Evolutionary conservation across 345 rosid genomes (phyloP).

Genomic region (Brassica cretica): DNA sequence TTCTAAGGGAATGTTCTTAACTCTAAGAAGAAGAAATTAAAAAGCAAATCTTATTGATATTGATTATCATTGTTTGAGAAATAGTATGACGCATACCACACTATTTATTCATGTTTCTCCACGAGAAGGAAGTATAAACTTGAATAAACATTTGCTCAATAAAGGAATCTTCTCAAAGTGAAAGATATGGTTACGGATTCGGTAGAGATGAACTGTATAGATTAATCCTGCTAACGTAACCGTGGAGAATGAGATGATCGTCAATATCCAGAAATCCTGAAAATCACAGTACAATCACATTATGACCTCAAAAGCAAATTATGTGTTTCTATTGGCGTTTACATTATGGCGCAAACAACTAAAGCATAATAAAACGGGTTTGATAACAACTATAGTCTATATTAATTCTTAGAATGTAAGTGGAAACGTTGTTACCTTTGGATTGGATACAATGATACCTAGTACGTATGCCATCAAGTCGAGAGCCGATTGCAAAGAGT

Average conservation of each 20-base stretch:
- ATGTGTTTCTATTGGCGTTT: background rate
- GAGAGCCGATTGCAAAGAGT: constrained; percentile 75
- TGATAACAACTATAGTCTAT: background rate
- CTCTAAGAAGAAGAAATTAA: background rate
- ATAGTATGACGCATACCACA: background rate
- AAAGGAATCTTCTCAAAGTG: constrained; percentile 58
- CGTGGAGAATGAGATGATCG: constrained; percentile 49
- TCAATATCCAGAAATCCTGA: constrained; percentile 92
- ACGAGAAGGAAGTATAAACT: constrained; percentile 20
- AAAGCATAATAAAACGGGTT: too few species aligned
- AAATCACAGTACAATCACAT: constrained; percentile 7
- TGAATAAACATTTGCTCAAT: constrained; percentile 25
- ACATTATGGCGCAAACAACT: background rate
- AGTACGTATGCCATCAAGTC: constrained; percentile 63
- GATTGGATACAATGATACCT: constrained; percentile 78
- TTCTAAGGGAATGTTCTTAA: background rate
- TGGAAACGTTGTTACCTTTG: constrained; percentile 44
- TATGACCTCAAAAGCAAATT: background rate
- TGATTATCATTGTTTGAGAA: background rate
- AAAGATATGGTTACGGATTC: constrained; percentile 64
- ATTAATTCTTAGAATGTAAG: background rate
- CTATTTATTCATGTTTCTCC: background rate
- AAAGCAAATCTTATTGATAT: background rate
- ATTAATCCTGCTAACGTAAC: constrained; percentile 62
- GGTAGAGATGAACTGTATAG: constrained; percentile 53